Conservation (phyloP, 108 stramenopile species). For the Pseudonitzschia pungens region DNA sequence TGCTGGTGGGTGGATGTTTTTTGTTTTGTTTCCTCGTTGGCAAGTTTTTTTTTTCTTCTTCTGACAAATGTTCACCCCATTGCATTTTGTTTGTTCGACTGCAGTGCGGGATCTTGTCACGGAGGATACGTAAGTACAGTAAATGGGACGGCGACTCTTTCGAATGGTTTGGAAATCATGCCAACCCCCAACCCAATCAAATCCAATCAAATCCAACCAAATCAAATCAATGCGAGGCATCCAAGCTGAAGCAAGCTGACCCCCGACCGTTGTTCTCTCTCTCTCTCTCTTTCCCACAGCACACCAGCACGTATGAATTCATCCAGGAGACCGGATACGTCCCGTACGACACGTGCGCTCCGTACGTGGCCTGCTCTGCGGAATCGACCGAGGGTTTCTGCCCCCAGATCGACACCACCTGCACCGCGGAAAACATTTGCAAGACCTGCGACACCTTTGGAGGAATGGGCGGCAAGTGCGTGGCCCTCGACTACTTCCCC, state of each 20-base stretch:
- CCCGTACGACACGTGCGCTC: constrained; percentile 36
- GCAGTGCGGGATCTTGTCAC: constrained; percentile 55
- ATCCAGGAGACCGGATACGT: constrained; percentile 66
- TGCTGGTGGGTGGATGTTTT: no score
- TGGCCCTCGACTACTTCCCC: constrained; percentile 82
- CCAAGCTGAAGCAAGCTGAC: no score
- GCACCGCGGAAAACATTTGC: constrained; percentile 68
- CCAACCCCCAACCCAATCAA: no score
- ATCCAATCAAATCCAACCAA: no score
- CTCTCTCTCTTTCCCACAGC: constrained; percentile 6
- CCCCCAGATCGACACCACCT: constrained; percentile 73
- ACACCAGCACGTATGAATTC: constrained; percentile 65
- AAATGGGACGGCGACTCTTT: neutral
- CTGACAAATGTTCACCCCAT: no score
- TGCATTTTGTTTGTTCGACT: neutral
- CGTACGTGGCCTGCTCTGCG: constrained; percentile 84
- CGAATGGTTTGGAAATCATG: no score
- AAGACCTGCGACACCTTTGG: constrained; percentile 79
- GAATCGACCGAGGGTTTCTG: constrained; percentile 84
- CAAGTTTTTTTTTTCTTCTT: no score
- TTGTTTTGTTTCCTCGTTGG: neutral
- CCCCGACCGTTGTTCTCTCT: neutral
- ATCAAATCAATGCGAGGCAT: no score
- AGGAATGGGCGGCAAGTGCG: constrained; percentile 68
- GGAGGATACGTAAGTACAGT: constrained; percentile 59